Evolutionary conservation across 2,329 filamentous ascomycete species (phyloP).

Genomic region (Rhynchosporium secalis): DNA sequence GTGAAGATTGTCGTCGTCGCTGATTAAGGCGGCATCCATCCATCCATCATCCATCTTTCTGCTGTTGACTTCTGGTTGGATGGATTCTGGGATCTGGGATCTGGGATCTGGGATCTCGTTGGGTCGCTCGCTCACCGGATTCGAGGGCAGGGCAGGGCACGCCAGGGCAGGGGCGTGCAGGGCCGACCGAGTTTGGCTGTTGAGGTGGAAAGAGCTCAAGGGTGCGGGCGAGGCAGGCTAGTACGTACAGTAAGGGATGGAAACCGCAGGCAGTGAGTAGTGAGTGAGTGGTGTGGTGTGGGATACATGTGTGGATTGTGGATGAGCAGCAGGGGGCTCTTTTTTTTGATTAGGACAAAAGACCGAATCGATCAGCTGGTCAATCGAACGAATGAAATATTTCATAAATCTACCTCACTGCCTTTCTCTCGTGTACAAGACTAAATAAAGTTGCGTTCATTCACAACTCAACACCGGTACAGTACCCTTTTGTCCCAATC

Average conservation of each 20-base stretch:
- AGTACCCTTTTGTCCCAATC: neutral
- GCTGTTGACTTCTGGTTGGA: too few species aligned
- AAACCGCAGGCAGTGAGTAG: too few species aligned
- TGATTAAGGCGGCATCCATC: too few species aligned
- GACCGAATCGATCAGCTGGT: neutral
- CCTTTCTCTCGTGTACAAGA: slow-evolving; percentile 1
- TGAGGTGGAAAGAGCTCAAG: too few species aligned
- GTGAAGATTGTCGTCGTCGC: too few species aligned
- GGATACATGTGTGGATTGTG: neutral
- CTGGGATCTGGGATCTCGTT: too few species aligned
- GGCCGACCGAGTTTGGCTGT: too few species aligned
- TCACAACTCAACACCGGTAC: neutral
- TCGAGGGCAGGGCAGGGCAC: too few species aligned
- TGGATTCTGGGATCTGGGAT: too few species aligned
- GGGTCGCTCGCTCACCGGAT: too few species aligned
- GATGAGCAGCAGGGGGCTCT: neutral
- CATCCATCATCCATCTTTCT: too few species aligned
- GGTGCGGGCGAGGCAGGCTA: neutral
- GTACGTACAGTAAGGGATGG: neutral
- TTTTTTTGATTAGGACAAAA: neutral
- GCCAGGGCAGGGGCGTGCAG: too few species aligned
- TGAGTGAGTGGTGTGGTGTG: neutral
- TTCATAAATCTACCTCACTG: slow-evolving; percentile 1
- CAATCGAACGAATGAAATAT: neutral
- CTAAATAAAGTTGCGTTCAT: neutral